Evolutionary conservation across 2,329 filamentous ascomycete species (phyloP).

Genomic region (Penicillium nordicum): DNA sequence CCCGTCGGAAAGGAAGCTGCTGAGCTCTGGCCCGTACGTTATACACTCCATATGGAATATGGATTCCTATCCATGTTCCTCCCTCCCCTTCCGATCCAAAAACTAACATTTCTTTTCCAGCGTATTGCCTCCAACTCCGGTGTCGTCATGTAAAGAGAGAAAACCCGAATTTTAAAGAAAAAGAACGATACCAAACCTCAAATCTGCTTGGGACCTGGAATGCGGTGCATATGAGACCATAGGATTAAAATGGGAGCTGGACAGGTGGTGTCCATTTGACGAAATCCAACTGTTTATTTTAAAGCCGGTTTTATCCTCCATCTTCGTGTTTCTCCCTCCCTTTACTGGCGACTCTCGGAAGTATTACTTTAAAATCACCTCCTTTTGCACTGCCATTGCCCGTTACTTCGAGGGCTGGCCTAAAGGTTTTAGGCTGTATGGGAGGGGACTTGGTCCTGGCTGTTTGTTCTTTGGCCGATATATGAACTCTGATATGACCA

Average conservation of each 20-base stretch:
- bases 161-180: slow-evolving; percentile 28
- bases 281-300: slow-evolving; percentile 28
- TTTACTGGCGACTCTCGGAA: slow-evolving; percentile 24
- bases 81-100: neutral
- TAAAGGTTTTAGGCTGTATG: slow-evolving; percentile 1
- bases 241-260: slow-evolving; percentile 20
- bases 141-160: slow-evolving; percentile 90
- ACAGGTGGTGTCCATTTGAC: slow-evolving; percentile 23
- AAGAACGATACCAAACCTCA: slow-evolving; percentile 30
- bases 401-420: neutral
- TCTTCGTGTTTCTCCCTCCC: slow-evolving; percentile 20
- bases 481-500: slow-evolving; percentile 14
- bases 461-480: slow-evolving; percentile 6
- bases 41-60: neutral
- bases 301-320: slow-evolving; percentile 23
- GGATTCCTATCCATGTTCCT: neutral
- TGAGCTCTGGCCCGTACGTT: slow-evolving; percentile 94
- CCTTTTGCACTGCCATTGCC: slow-evolving; percentile 16
- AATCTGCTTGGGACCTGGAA: slow-evolving; percentile 24
- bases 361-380: slow-evolving; percentile 21
- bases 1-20: slow-evolving; percentile 99
- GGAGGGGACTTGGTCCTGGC: slow-evolving; percentile 5
- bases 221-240: slow-evolving; percentile 28
- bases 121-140: slow-evolving; percentile 99
- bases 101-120: slow-evolving; percentile 45